These are phyloP conservation scores for Populus simonii DNA, from an alignment of 345 rosid genomes.

Conservation along the genomic window DNA sequence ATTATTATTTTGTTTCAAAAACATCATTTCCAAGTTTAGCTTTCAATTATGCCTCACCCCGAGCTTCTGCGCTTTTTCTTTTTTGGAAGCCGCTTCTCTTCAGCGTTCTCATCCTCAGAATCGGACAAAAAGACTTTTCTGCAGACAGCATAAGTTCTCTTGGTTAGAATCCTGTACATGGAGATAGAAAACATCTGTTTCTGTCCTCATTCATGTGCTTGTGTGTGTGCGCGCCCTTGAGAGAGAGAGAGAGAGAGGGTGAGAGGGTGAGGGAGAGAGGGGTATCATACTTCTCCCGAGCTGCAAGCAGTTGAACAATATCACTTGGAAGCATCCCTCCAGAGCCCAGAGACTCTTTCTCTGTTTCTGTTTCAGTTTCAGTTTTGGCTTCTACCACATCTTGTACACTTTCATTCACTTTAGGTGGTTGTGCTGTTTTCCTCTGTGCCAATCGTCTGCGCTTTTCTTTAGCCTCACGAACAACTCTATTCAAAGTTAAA, in stretches of 20 bases:
- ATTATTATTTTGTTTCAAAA: neutral
- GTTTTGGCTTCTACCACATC: slow-evolving; percentile 30
- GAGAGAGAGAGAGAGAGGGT: neutral
- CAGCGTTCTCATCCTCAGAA: slow-evolving; percentile 53
- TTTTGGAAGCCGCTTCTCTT: slow-evolving; percentile 26
- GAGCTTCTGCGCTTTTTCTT: slow-evolving; percentile 64
- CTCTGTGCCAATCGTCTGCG: slow-evolving; percentile 64
- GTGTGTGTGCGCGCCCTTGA: neutral
- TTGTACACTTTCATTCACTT: slow-evolving; percentile 22
- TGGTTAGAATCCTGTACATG: neutral
- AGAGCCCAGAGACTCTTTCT: slow-evolving; percentile 31
- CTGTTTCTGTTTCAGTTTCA: slow-evolving; percentile 19
- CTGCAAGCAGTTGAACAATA: slow-evolving; percentile 71
- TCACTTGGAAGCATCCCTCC: slow-evolving; percentile 77
- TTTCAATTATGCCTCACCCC: slow-evolving; percentile 42
- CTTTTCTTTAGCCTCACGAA: slow-evolving; percentile 71
- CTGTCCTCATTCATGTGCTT: neutral
- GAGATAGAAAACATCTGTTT: neutral
- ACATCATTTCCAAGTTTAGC: too few species aligned
- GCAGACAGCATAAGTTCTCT: slow-evolving; percentile 15
- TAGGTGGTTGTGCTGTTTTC: slow-evolving; percentile 45
- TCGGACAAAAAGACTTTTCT: slow-evolving; percentile 61
- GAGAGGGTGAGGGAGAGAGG: neutral
- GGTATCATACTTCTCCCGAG: slow-evolving; percentile 62
- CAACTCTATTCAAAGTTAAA: slow-evolving; percentile 32